Conservation (phyloP, 2,329 filamentous ascomycete species). For the Cercospora sojina region DNA sequence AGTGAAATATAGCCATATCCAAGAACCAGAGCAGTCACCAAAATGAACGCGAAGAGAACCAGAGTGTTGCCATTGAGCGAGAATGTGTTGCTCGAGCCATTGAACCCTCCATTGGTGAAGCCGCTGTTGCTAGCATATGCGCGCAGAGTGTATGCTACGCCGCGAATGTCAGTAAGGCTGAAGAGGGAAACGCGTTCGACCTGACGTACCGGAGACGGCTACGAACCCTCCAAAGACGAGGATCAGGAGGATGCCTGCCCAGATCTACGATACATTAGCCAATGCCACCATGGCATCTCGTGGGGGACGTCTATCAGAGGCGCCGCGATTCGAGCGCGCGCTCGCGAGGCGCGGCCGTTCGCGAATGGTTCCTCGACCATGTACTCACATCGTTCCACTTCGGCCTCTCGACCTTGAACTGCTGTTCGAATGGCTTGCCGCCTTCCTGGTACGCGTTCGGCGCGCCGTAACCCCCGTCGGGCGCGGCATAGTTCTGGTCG, state of each 20-base stretch:
- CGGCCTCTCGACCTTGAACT: slow-evolving; percentile 78
- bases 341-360: background rate
- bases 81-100: slow-evolving; percentile 64
- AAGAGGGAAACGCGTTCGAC: background rate
- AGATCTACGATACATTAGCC: slow-evolving; percentile 47
- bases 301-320: background rate
- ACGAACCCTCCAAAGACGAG: slow-evolving; percentile 70
- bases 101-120: slow-evolving; percentile 66
- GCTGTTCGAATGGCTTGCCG: slow-evolving; percentile 67
- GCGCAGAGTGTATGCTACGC: slow-evolving; percentile 63
- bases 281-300: background rate
- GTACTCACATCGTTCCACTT: slow-evolving; percentile 71
- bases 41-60: slow-evolving; percentile 76
- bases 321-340: background rate
- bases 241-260: slow-evolving; percentile 80
- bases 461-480: slow-evolving; percentile 32
- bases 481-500: slow-evolving; percentile 22
- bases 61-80: slow-evolving; percentile 79
- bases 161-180: background rate
- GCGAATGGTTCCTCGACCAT: background rate
- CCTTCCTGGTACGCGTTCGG: slow-evolving; percentile 30
- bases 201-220: slow-evolving; percentile 58
- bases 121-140: slow-evolving; percentile 67
- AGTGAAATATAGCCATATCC: slow-evolving; percentile 73
- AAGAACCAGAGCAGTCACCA: slow-evolving; percentile 70